These are phyloP conservation scores for Corinectria fuckeliana DNA, from an alignment of 2,329 filamentous ascomycete species.

Conservation along the genomic window DNA sequence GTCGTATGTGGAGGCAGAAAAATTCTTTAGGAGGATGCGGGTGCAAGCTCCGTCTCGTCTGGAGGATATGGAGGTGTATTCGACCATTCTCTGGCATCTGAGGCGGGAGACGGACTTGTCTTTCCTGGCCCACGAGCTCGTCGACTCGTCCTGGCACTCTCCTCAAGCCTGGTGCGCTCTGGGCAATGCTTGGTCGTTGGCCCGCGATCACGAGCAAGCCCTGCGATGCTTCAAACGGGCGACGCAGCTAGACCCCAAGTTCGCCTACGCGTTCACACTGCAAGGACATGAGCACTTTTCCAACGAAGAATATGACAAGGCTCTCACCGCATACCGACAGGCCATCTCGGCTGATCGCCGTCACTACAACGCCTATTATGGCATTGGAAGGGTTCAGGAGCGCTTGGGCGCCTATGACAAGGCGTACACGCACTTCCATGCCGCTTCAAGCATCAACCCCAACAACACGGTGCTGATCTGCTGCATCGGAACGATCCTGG, in stretches of 20 bases:
- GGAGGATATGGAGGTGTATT: slow-evolving; percentile 98
- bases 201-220: slow-evolving; percentile 92
- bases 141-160: slow-evolving; percentile 85
- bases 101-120: slow-evolving; percentile 92
- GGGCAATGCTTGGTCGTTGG: slow-evolving; percentile 92
- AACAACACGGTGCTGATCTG: slow-evolving; percentile 92
- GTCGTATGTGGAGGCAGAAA: slow-evolving; percentile 84
- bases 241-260: slow-evolving; percentile 86
- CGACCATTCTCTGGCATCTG: slow-evolving; percentile 97
- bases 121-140: slow-evolving; percentile 87
- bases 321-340: slow-evolving; percentile 82
- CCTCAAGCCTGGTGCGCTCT: slow-evolving; percentile 96
- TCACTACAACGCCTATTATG: slow-evolving; percentile 99
- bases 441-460: slow-evolving; percentile 88
- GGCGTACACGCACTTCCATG: slow-evolving; percentile 89
- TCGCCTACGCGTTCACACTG: slow-evolving; percentile 94
- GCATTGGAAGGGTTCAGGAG: slow-evolving; percentile 82
- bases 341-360: slow-evolving; percentile 85
- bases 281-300: slow-evolving; percentile 95
- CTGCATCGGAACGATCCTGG: slow-evolving; percentile 87
- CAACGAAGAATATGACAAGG: slow-evolving; percentile 98
- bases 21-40: slow-evolving; percentile 81
- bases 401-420: slow-evolving; percentile 90
- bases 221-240: slow-evolving; percentile 93
- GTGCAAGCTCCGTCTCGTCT: slow-evolving; percentile 80